phyloP scores from a whole-genome alignment of 2,329 filamentous ascomycete species.

The Colletotrichum simmondsii region DNA sequence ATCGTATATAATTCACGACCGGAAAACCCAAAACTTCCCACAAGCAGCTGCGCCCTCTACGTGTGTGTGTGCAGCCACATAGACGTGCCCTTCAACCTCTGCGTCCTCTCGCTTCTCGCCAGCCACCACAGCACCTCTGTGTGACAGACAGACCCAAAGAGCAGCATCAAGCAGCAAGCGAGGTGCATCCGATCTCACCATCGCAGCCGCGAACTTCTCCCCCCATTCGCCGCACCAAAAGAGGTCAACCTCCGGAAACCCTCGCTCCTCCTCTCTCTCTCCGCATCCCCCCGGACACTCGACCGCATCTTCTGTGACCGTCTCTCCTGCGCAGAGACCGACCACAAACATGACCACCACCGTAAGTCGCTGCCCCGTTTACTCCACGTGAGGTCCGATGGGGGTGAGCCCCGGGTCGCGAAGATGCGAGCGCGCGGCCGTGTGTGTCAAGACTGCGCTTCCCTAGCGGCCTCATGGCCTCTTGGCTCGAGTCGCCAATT shows the following conservation, averaged over 20 bases:
- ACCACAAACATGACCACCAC: slow-evolving; percentile 47
- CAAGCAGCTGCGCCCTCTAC: background rate
- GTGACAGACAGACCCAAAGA: background rate
- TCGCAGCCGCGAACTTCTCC: background rate
- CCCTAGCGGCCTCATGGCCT: slow-evolving; percentile 40
- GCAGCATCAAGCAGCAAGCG: background rate
- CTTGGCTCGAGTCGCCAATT: slow-evolving; percentile 24
- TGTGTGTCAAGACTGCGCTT: slow-evolving; percentile 50
- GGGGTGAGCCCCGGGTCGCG: slow-evolving; percentile 20
- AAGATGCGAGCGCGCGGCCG: slow-evolving; percentile 42
- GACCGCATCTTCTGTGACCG: slow-evolving; percentile 40
- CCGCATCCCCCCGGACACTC: slow-evolving; percentile 19
- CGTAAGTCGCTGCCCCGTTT: slow-evolving; percentile 45
- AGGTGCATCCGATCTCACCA: background rate
- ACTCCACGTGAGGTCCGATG: slow-evolving; percentile 31
- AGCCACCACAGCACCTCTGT: background rate
- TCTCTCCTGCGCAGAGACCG: slow-evolving; percentile 33
- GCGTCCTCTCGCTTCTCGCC: background rate
- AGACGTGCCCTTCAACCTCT: background rate
- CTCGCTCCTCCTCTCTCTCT: slow-evolving; percentile 8
- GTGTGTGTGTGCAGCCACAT: background rate
- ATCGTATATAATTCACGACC: slow-evolving; percentile 31
- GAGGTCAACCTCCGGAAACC: slow-evolving; percentile 15
- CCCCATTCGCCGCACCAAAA: background rate
- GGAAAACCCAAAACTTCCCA: slow-evolving; percentile 1